phyloP scores from a whole-genome alignment of 2,329 filamentous ascomycete genomes.

The Penicillium crustosum region DNA sequence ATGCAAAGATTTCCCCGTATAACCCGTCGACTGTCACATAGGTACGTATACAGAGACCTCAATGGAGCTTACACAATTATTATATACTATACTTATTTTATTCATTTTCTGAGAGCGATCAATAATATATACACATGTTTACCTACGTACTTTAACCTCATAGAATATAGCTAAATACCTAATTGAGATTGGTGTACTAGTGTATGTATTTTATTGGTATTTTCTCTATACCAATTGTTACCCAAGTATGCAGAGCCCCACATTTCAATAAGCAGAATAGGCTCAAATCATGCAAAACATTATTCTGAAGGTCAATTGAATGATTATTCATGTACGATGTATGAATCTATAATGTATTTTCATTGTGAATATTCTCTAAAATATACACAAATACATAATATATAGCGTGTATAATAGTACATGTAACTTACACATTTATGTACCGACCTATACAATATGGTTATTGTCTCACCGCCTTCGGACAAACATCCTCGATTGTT shows the following conservation, averaged over 20 bases:
- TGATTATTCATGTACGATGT: too few species aligned
- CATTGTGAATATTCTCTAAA: not conserved
- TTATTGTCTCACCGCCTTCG: conserved; percentile 14
- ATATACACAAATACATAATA: not conserved
- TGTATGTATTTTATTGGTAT: not conserved
- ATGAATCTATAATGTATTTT: not conserved
- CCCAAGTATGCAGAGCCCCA: not conserved
- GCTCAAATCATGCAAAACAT: not conserved
- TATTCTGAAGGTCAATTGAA: not conserved
- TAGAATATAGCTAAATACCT: not conserved
- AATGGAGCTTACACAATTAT: not conserved
- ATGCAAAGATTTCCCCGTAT: not conserved
- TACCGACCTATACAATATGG: not conserved
- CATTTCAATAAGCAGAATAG: not conserved
- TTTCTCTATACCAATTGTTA: not conserved
- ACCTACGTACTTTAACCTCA: not conserved
- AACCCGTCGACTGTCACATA: not conserved
- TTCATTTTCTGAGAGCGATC: not conserved
- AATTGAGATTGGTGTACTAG: not conserved
- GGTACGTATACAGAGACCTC: not conserved
- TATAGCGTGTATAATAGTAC: not conserved
- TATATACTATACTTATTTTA: not conserved
- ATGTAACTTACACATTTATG: not conserved
- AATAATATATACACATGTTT: not conserved
- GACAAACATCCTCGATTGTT: conserved; percentile 16